Base-by-base conservation (phyloP, 2,329 filamentous ascomycete species). In the Aspergillus ibericus region DNA sequence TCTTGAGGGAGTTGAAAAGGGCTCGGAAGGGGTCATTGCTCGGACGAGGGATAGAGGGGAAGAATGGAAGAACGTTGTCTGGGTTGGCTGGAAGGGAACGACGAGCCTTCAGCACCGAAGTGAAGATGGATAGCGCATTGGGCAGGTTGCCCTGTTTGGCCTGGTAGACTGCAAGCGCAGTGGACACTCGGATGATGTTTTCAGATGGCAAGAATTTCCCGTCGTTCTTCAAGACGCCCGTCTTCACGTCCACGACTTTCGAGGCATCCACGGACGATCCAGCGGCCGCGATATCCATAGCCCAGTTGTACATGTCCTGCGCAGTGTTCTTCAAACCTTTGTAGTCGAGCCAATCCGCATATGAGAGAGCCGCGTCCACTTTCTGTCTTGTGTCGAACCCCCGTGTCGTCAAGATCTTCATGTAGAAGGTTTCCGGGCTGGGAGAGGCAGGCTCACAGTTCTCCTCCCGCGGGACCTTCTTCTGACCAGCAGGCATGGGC, bases 301-400 rank as follows among this genome's bases (percentile, higher is more conserved):
- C 92, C 82, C 90, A 88, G 61, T 82, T 81, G 73, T 91, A 93
- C 78, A 92, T 87, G 61, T 89, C 85, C 55, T 86, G 82, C 0
- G 92, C 88, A 0, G 85, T 87, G 4, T 86, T 84, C 1, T 82
- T 76, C 25, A 86, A 73, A 1, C 85, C 81, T 76, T 93, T 93
- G 77, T 86, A 93, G 64, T 92, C 90, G 38, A 96, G 81, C 85
- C 90, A 97, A 55, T 91, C 88, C 1, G 89, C 93, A 71, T 93
- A 96, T 1, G 88, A 88, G 42, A 96, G 78, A 3, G 91, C 89
- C 4, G 93, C 92, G 58, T 93, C 88, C 53, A 97, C 80, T 68
- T 87, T 88, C 74, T 98, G 92, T 57, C 86, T 83, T n/a, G 85
- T 82, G 0, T 85, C 88, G 68, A 98, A 91, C 1, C 93, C 93